Conservation (phyloP, 208 protist genomes). For the Trypanosoma avium region DNA sequence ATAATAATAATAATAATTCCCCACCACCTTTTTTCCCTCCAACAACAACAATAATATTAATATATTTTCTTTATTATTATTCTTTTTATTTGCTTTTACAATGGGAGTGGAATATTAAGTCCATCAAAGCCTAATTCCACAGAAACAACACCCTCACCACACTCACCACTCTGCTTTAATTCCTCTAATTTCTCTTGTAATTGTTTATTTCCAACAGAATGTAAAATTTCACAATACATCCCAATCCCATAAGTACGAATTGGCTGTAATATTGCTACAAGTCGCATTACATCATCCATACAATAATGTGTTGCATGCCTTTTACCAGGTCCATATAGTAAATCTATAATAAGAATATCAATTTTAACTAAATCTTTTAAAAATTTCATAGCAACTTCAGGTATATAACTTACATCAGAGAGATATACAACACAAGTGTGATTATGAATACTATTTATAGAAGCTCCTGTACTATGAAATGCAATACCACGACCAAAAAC, state of each 20-base stretch:
- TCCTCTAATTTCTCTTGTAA: conserved; percentile 30
- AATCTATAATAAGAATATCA: conserved; percentile 78
- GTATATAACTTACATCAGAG: conserved; percentile 72
- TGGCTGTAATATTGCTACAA: conserved; percentile 49
- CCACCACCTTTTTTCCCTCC: no score
- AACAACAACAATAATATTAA: no score
- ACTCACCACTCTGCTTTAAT: conserved; percentile 33
- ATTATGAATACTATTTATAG: neutral
- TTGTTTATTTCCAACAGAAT: conserved; percentile 45
- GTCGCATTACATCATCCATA: conserved; percentile 64
- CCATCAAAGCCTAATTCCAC: conserved; percentile 80
- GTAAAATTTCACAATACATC: conserved; percentile 85
- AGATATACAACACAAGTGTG: conserved; percentile 80
- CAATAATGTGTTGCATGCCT: conserved; percentile 67
- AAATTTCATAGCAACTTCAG: conserved; percentile 51
- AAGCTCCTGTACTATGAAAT: conserved; percentile 46
- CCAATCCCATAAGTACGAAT: conserved; percentile 60
- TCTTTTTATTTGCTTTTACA: conserved; percentile 23
- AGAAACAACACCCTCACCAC: conserved; percentile 31
- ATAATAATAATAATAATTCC: no score
- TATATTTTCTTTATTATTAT: no score
- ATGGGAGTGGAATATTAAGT: conserved; percentile 36
- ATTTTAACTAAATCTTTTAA: conserved; percentile 76
- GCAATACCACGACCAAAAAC: conserved; percentile 73
- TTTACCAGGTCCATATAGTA: conserved; percentile 53